phyloP scores from a whole-genome alignment of 2,329 filamentous ascomycete species.

The Penicillium psychrosexuale region DNA sequence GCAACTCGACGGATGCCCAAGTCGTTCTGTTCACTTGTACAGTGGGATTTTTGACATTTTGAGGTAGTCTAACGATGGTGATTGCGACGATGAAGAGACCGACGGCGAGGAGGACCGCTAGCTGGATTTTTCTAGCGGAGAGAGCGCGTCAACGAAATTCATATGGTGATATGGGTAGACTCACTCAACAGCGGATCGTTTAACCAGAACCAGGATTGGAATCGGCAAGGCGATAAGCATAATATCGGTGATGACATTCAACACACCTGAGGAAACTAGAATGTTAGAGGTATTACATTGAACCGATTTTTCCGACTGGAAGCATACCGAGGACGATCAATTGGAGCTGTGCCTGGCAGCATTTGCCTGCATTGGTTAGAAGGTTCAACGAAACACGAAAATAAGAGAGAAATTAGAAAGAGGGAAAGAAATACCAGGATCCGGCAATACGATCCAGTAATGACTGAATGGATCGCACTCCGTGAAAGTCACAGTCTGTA shows the following conservation, averaged over 20 bases:
- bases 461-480: slow-evolving; percentile 17
- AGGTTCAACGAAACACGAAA: not conserved
- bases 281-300: not conserved
- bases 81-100: slow-evolving; percentile 17
- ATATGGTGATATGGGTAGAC: not conserved
- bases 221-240: slow-evolving; percentile 17
- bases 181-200: slow-evolving; percentile 10
- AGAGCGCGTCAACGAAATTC: not conserved
- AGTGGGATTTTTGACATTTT: slow-evolving; percentile 9
- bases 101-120: slow-evolving; percentile 11
- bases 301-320: not conserved
- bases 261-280: slow-evolving; percentile 1
- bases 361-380: slow-evolving; percentile 8
- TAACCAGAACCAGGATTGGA: slow-evolving; percentile 12
- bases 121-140: slow-evolving; percentile 10
- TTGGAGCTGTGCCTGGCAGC: slow-evolving; percentile 16
- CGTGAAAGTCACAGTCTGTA: slow-evolving; percentile 18
- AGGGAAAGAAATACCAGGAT: slow-evolving; percentile 10
- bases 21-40: slow-evolving; percentile 14
- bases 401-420: not conserved
- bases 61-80: slow-evolving; percentile 13
- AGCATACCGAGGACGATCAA: slow-evolving; percentile 14
- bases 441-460: slow-evolving; percentile 17
- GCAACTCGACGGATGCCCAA: slow-evolving; percentile 14
- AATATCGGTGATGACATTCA: slow-evolving; percentile 14